Base-by-base conservation (phyloP, 371 early-diverging fungal species). In the Haplosporangium sp. region DNA sequence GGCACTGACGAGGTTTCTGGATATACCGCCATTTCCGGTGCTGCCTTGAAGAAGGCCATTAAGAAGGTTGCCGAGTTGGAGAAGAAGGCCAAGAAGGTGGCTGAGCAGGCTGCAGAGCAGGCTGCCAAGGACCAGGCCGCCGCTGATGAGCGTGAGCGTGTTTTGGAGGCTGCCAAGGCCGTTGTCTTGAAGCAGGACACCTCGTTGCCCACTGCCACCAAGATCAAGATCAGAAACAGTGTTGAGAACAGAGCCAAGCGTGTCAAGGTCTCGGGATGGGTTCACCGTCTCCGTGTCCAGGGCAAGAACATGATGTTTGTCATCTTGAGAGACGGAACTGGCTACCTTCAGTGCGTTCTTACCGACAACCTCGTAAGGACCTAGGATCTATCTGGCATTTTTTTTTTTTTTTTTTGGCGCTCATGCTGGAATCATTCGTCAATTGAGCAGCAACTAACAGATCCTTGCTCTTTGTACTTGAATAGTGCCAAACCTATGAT, bases 291-390 rank as follows among this genome's bases (percentile, higher is more conserved):
- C 66, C 95, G 98, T 68, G 93, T 92, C 41, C 98, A 99, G 86
- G 98, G 98, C 69, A 97, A 96, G 85, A 95, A 96, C 86, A 92
- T 99, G 93, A 92, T 92, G 88, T 98, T 99, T 80, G 73, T 97
- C 40, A 90, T 96, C 13, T 83, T 99, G 62, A 91, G 99, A 66
- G 99, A 99, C 81, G 99, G 99, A 52, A 87, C 95, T 50, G 99
- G 97, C 14, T 95, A 87, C 72, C 82, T 99, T 67, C 99, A 99
- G 83, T 95, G 96, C 83, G 91, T 98, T 46, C 84, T 99, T 66
- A 95, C 91, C 45, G 95, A 95, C 64, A 85, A 86, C 69, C 87
- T 95, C 85, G 94, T 94, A 86, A 81, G 86, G 14, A 38, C 29
- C 20, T 21, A n/a, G 9, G 20, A 46, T 20, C 18, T 9, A 58